Conservation (phyloP, 2,329 filamentous ascomycete species). For the Dichotomopilus funicola region DNA sequence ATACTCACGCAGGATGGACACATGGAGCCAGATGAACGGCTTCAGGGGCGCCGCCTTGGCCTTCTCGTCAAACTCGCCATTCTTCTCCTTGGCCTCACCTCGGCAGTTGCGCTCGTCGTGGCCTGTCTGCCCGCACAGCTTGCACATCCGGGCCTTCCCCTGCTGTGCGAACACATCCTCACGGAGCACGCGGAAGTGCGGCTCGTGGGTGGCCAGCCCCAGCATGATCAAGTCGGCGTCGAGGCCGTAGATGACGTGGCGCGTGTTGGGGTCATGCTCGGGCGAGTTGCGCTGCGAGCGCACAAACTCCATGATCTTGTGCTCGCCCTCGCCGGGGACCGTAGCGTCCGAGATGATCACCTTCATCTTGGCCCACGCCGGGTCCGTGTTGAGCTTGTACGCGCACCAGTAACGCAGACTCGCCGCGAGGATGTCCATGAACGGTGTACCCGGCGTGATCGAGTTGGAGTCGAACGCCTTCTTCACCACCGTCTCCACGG, state of each 20-base stretch:
- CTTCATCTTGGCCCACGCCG: conserved; percentile 91
- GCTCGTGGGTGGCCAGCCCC: conserved; percentile 92
- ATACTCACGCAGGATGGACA: conserved; percentile 86
- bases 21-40: conserved; percentile 97
- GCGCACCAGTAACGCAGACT: conserved; percentile 94
- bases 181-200: conserved; percentile 89
- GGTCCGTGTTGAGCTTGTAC: conserved; percentile 96
- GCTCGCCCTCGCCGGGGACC: conserved; percentile 94
- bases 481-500: conserved; percentile 58
- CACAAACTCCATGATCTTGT: conserved; percentile 99
- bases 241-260: conserved; percentile 95
- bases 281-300: conserved; percentile 86
- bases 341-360: conserved; percentile 98
- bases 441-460: conserved; percentile 94
- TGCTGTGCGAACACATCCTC: conserved; percentile 96
- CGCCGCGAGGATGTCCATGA: conserved; percentile 91
- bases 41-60: conserved; percentile 64
- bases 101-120: conserved; percentile 83
- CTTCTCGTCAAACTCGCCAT: conserved; percentile 76
- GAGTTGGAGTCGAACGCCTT: conserved; percentile 86
- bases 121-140: conserved; percentile 84
- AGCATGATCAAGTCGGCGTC: conserved; percentile 99
- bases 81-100: conserved; percentile 70
- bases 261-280: conserved; percentile 91
- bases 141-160: conserved; percentile 73